Base-by-base conservation (phyloP, 1,139 yeast genomes). In the Pneumocystis sp. region DNA sequence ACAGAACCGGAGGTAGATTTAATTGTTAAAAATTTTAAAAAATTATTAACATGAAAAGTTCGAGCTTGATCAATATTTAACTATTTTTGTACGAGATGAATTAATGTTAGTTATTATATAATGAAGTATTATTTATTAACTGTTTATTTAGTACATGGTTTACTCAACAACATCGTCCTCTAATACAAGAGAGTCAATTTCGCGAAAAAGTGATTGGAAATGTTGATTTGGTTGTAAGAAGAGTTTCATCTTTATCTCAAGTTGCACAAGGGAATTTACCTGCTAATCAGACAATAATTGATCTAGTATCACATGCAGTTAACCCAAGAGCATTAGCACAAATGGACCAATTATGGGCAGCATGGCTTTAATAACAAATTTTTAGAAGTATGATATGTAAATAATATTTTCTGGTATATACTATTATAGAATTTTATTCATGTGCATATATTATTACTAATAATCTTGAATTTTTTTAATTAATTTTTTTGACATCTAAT, bases 261-360 rank as follows among this genome's bases (percentile, higher is more conserved):
- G 81, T 85, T 62, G 86, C 91, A 34, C 84, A 85, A 42, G 84
- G 87, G 31, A 84, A 87, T 35, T 76, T 82, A 12, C 95, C 95
- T 19, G 89, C 96, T n/a, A 89, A 96, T 63, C 98, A 93, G 74
- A 87, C 89, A 68, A 89, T 91, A 45, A 82, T 93, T 70, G 97
- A 93, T 71, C 82, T 93, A 73, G 89, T 95, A 65, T 87, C 96
- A 2, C 95, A 89, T 73, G 97, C 99, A 4, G 98, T 93, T 17
- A 93, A 91, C 73, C 97, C 98, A 44, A 83, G 96, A 71, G 89
- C 89, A 72, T 79, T 95, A 73, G 97, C 97, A 17, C 85, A 90
- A 67, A 87, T 96, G 25, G 98, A 95, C 72, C 86, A 91, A 40
- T 81, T 89, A 69, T 93, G 96, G 95, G 90, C 93, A 96, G 95